Percentiles rank a stretch among this genome's conserved stretches.
Conservation (phyloP, 176 grass and related monocot species). For the sorghum (Sorghum bicolor) region DNA sequence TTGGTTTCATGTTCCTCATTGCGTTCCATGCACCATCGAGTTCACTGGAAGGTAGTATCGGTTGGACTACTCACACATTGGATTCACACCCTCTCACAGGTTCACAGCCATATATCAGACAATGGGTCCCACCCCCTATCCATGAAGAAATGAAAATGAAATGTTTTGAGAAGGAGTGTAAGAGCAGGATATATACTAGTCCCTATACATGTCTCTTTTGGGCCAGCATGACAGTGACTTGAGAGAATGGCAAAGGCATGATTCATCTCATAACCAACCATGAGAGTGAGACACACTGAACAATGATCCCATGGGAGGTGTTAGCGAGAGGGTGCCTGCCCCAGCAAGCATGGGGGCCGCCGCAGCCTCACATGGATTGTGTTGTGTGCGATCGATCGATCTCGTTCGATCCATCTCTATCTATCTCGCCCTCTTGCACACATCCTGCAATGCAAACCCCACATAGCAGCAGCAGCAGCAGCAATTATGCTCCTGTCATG, state of each 20-base stretch:
- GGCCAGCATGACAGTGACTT: constrained; percentile 9
- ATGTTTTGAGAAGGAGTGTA: neutral
- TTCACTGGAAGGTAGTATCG: neutral
- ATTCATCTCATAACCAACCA: neutral
- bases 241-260: neutral
- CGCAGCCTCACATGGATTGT: neutral
- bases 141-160: neutral
- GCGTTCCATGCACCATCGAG: neutral
- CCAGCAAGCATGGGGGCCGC: neutral
- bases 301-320: neutral
- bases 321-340: neutral
- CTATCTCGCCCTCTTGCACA: no score
- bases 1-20: no score
- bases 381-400: neutral
- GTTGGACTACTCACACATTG: no score
- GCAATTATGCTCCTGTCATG: no score
- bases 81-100: neutral
- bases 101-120: neutral
- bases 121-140: neutral
- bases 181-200: neutral
- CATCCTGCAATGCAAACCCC: no score
- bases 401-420: neutral
- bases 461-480: no score
- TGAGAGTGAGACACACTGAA: neutral
- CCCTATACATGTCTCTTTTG: neutral